Evolutionary conservation across 73 alveolate species (phyloP).

Genomic region (Tetrahymena elliotti): DNA sequence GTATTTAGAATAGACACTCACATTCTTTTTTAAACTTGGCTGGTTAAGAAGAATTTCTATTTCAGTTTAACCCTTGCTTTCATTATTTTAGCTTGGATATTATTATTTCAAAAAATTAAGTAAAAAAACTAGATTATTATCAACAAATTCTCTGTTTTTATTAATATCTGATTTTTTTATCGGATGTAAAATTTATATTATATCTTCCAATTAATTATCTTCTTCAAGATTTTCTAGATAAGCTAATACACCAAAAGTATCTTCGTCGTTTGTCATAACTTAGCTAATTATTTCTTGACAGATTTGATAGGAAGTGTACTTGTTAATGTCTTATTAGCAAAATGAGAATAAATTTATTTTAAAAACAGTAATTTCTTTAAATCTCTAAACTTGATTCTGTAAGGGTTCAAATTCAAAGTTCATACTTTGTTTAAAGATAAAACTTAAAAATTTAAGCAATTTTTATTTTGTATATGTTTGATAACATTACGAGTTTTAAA

Average conservation of each 20-base stretch:
- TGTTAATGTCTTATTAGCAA: neutral
- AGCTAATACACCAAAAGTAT: neutral
- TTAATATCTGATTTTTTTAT: neutral
- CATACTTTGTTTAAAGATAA: neutral
- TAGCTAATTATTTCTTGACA: neutral
- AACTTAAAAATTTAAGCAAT: neutral
- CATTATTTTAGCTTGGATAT: too few species aligned
- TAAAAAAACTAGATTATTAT: neutral
- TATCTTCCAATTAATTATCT: neutral
- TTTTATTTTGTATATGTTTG: neutral
- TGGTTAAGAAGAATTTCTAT: neutral
- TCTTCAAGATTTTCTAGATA: neutral
- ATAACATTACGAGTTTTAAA: neutral
- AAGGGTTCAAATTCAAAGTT: neutral
- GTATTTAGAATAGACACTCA: neutral
- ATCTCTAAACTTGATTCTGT: neutral
- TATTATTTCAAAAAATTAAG: neutral
- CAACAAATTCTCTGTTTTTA: neutral
- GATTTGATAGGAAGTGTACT: neutral
- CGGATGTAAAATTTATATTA: neutral
- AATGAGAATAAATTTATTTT: neutral
- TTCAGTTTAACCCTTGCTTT: too few species aligned
- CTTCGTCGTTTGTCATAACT: neutral
- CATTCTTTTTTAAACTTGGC: neutral
- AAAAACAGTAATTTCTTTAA: neutral